Conservation (phyloP, 495 filamentous ascomycete genomes). For the Aspergillus hancockii region DNA sequence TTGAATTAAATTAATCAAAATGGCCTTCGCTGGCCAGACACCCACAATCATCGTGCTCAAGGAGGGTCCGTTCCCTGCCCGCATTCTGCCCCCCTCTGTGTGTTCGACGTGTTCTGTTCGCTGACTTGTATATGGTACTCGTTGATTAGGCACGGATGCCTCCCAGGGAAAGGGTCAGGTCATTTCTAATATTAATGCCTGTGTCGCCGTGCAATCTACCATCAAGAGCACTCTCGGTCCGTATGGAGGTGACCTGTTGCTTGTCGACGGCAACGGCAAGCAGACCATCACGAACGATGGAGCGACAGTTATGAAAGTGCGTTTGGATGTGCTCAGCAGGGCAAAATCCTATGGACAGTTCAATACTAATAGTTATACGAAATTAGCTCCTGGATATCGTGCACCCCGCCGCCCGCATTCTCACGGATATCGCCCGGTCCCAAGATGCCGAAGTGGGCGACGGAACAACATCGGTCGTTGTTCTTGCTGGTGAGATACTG, state of each 20-base stretch:
- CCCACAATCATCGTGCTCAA: conserved; percentile 98
- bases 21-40: conserved; percentile 98
- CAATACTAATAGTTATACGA: conserved; percentile 20
- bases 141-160: conserved; percentile 79
- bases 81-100: conserved; percentile 34
- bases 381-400: conserved; percentile 92
- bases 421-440: conserved; percentile 96
- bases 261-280: conserved; percentile 92
- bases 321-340: conserved; percentile 17
- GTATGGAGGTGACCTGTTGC: conserved; percentile 92
- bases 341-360: neutral
- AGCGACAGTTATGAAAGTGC: conserved; percentile 97
- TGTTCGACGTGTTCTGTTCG: conserved; percentile 15
- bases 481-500: conserved; percentile 91
- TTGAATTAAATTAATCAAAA: conserved; percentile 36
- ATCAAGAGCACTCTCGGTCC: conserved; percentile 95
- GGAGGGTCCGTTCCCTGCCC: conserved; percentile 69
- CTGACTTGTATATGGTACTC: conserved; percentile 14
- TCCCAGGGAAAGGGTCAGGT: conserved; percentile 98
- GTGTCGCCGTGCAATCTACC: conserved; percentile 93
- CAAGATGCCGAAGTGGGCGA: conserved; percentile 99
- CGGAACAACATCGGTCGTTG: conserved; percentile 95
- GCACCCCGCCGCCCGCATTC: conserved; percentile 94
- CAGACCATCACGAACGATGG: conserved; percentile 99
- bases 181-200: conserved; percentile 98